A percentile compares a stretch with the other conserved stretches of the same genome.
Conservation (phyloP, 257 asterid species). For the Rauvolfia tetraphylla region DNA sequence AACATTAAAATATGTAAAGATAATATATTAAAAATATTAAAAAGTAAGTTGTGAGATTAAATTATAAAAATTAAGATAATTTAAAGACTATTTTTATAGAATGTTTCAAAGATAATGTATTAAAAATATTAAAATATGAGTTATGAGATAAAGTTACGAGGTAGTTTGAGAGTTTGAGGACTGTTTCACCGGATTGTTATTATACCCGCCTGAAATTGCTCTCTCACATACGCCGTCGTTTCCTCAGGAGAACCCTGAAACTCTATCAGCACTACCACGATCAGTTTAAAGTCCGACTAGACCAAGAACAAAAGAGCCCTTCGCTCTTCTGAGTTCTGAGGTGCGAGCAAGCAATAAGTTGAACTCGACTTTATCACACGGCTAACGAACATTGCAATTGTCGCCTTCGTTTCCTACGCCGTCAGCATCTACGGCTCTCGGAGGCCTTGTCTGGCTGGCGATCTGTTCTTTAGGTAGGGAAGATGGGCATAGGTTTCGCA, state of each 20-base stretch:
- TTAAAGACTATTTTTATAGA: too few relatives aligned
- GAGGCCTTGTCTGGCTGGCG: constrained; percentile 23
- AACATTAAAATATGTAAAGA: too few relatives aligned
- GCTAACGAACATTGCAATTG: background rate
- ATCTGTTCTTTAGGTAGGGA: constrained; percentile 18
- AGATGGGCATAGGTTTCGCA: constrained; percentile 67
- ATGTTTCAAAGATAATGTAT: too few relatives aligned
- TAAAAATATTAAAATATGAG: too few relatives aligned
- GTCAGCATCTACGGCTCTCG: constrained; percentile 7
- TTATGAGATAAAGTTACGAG: too few relatives aligned
- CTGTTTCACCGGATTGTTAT: too few relatives aligned
- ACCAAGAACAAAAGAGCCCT: background rate
- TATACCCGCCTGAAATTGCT: background rate
- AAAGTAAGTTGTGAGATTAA: too few relatives aligned
- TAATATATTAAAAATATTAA: too few relatives aligned
- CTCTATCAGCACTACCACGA: background rate
- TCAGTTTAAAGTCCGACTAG: background rate
- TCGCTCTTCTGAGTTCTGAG: background rate
- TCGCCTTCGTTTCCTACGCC: constrained; percentile 13
- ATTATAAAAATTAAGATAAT: too few relatives aligned
- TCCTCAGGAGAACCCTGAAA: background rate
- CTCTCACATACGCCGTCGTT: background rate
- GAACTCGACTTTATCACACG: background rate
- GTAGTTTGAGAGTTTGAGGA: too few relatives aligned
- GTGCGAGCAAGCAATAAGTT: background rate